Conservation (phyloP, 805 yeast genomes). For the Middelhovenomyces tepae region DNA sequence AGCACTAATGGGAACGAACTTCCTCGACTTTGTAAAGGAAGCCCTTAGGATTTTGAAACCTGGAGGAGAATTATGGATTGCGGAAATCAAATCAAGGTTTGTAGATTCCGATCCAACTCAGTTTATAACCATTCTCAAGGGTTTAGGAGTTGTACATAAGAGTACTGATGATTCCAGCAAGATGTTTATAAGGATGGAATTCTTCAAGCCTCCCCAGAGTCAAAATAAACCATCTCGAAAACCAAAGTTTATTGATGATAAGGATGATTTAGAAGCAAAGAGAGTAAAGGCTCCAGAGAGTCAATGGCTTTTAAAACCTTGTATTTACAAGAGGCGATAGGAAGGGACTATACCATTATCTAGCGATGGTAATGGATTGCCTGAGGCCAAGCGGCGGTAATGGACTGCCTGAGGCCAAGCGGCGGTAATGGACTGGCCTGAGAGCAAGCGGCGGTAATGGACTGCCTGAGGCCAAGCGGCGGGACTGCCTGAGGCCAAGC, state of each 20-base stretch:
- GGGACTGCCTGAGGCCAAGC: too few species aligned
- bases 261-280: conserved; percentile 48
- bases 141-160: conserved; percentile 79
- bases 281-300: conserved; percentile 60
- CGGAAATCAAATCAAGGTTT: conserved; percentile 92
- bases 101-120: conserved; percentile 48
- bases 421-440: too few species aligned
- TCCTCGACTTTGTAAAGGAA: conserved; percentile 82
- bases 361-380: too few species aligned
- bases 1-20: conserved; percentile 96
- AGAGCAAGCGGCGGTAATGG: too few species aligned
- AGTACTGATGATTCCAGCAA: conserved; percentile 78
- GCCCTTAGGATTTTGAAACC: conserved; percentile 83
- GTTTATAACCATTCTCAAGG: conserved; percentile 69
- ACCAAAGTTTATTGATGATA: conserved; percentile 54
- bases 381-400: too few species aligned
- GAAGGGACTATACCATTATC: too few species aligned
- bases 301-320: conserved; percentile 86
- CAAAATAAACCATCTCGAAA: conserved; percentile 30
- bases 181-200: conserved; percentile 93
- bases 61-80: conserved; percentile 93
- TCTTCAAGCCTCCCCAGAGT: conserved; percentile 73
- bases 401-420: too few species aligned
- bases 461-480: too few species aligned
- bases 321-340: conserved; percentile 84